phyloP scores from a whole-genome alignment of 495 filamentous ascomycete genomes.

The Ascodesmis nigricans region DNA sequence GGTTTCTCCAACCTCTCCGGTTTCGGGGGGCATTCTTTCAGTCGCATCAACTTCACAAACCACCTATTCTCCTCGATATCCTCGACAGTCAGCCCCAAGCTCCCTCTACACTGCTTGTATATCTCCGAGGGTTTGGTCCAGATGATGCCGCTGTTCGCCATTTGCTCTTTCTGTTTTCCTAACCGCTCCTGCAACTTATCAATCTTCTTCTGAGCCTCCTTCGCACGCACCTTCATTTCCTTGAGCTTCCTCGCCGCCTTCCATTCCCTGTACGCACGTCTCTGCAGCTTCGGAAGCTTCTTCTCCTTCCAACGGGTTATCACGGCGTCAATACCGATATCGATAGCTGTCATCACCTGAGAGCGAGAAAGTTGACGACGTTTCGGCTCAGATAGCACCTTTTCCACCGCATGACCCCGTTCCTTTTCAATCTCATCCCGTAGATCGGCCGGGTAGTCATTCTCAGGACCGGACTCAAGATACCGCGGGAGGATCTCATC shows the following conservation, averaged over 20 bases:
- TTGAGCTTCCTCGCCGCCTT: slow-evolving; percentile 24
- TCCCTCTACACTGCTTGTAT: slow-evolving; percentile 31
- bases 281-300: slow-evolving; percentile 29
- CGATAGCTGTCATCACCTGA: not conserved
- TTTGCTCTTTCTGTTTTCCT: slow-evolving; percentile 27
- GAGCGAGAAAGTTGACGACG: not conserved
- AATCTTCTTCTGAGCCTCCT: slow-evolving; percentile 12
- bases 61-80: slow-evolving; percentile 26
- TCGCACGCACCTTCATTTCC: slow-evolving; percentile 14
- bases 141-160: slow-evolving; percentile 23
- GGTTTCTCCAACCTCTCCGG: slow-evolving; percentile 7
- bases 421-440: slow-evolving; percentile 45
- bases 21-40: slow-evolving; percentile 1
- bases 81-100: slow-evolving; percentile 39
- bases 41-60: slow-evolving; percentile 10
- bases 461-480: slow-evolving; percentile 41
- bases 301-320: slow-evolving; percentile 34
- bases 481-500: slow-evolving; percentile 34
- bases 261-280: slow-evolving; percentile 42
- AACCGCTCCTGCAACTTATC: slow-evolving; percentile 29
- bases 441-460: slow-evolving; percentile 32
- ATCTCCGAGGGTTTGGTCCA: slow-evolving; percentile 30
- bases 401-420: slow-evolving; percentile 6
- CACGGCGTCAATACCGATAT: slow-evolving; percentile 26
- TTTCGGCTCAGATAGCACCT: not conserved